Conservation (phyloP, 306 rosid species). For the Ormosia emarginata region DNA sequence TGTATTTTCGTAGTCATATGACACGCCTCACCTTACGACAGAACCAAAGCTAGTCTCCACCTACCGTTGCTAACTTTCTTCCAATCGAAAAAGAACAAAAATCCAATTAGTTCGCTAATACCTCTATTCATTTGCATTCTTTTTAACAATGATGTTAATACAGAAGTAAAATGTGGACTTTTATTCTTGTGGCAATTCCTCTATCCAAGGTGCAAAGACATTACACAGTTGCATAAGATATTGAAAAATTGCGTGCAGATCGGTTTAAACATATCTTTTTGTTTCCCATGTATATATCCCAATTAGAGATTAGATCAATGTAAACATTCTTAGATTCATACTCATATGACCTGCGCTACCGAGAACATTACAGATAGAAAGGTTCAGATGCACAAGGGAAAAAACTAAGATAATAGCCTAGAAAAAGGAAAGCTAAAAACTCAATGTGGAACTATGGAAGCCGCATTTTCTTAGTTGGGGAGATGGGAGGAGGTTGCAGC, state of each 20-base stretch:
- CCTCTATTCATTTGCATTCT: no score
- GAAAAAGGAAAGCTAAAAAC: constrained; percentile 15
- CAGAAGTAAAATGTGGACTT: background rate
- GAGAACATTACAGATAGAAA: constrained; percentile 1
- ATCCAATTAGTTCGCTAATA: no score
- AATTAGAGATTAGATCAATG: background rate
- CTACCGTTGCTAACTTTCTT: no score
- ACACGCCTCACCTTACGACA: no score
- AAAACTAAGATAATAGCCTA: constrained; percentile 19
- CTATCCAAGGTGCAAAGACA: background rate
- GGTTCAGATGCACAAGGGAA: background rate
- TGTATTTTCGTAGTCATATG: no score
- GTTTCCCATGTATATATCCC: background rate
- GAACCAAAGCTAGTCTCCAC: no score
- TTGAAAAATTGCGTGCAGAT: background rate
- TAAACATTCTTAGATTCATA: constrained; percentile 5
- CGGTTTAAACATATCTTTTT: background rate
- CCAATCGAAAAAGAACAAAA: no score
- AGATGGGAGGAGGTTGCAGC: background rate
- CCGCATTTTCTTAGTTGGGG: background rate
- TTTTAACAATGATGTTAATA: no score
- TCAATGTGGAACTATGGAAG: background rate
- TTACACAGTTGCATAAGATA: background rate
- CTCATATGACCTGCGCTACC: background rate
- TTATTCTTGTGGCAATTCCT: background rate